Evolutionary conservation across 2,329 filamentous ascomycete genomes (phyloP).

Genomic region (Venturia asperata): DNA sequence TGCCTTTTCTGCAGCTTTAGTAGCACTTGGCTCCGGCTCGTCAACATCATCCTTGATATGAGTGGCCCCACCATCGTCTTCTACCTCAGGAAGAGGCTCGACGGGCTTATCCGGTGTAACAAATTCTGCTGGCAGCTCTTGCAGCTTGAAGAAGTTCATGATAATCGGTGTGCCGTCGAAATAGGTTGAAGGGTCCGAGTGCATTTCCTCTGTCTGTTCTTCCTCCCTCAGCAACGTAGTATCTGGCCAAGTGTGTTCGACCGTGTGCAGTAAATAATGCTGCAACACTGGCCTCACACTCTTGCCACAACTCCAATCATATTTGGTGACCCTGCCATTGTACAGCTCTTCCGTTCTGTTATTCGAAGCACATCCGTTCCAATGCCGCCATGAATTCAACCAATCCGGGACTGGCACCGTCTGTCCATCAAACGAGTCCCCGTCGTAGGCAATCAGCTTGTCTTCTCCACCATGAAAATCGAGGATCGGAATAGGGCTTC

Average conservation of each 20-base stretch:
- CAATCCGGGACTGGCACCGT: constrained; percentile 5
- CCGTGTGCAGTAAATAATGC: constrained; percentile 13
- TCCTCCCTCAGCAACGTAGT: constrained; percentile 6
- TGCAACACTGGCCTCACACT: background rate
- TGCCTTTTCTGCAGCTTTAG: background rate
- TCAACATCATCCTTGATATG: constrained; percentile 3
- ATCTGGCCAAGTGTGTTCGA: constrained; percentile 15
- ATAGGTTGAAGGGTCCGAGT: background rate
- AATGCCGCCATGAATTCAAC: constrained; percentile 7
- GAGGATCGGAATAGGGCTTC: constrained; percentile 39
- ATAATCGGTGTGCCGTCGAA: constrained; percentile 11
- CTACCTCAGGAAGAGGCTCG: background rate
- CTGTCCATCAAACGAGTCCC: constrained; percentile 23
- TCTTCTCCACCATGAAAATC: constrained; percentile 46
- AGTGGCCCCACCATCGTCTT: background rate
- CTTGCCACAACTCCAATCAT: constrained; percentile 15
- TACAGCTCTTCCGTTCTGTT: background rate
- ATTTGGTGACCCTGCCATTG: background rate
- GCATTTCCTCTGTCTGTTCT: background rate
- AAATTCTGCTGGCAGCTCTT: constrained; percentile 12
- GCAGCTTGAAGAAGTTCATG: constrained; percentile 15
- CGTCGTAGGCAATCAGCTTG: constrained; percentile 40
- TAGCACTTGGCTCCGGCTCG: background rate
- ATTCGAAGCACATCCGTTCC: constrained; percentile 1
- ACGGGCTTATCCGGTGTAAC: background rate